phyloP scores from a whole-genome alignment of 192 early-diverging fungal genomes.

The Coemansia guatemalensis region DNA sequence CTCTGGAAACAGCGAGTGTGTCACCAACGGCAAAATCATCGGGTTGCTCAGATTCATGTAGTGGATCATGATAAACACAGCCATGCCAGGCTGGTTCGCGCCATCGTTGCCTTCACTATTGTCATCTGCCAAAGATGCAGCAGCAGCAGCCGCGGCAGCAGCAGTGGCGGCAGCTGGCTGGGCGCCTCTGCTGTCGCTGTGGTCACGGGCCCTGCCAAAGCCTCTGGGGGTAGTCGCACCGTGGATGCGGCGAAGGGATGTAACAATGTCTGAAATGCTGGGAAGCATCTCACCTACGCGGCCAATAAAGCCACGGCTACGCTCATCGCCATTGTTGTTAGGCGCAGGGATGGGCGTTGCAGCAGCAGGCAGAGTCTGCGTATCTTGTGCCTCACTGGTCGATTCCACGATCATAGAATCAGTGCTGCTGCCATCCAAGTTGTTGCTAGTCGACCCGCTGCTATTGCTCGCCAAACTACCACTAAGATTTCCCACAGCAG shows the following conservation, averaged over 20 bases:
- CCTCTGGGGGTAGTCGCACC: constrained; percentile 1
- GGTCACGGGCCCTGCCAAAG: neutral
- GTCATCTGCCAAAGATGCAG: neutral
- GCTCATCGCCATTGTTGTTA: neutral
- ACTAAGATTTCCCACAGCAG: neutral
- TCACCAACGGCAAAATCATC: constrained; percentile 34
- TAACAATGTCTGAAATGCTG: neutral
- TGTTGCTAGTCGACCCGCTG: neutral
- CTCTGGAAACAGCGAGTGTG: constrained; percentile 42
- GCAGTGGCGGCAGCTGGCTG: constrained; percentile 1
- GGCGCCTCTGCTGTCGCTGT: neutral
- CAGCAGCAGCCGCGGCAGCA: neutral
- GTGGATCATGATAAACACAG: constrained; percentile 42
- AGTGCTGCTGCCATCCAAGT: constrained; percentile 5
- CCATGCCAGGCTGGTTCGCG: constrained; percentile 19
- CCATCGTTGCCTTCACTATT: neutral
- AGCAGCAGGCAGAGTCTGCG: neutral
- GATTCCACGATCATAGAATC: constrained; percentile 8
- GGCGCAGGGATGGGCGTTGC: neutral
- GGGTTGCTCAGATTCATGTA: constrained; percentile 41
- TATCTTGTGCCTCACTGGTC: neutral
- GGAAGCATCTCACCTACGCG: constrained; percentile 11
- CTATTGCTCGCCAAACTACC: neutral
- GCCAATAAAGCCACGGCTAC: constrained; percentile 1
- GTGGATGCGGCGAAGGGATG: constrained; percentile 13